Percentiles rank a stretch among this genome's conserved stretches.
These are phyloP conservation scores for Gymnopilus junonius DNA, from an alignment of 768 basidiomycete genomes.

Conservation along the genomic window DNA sequence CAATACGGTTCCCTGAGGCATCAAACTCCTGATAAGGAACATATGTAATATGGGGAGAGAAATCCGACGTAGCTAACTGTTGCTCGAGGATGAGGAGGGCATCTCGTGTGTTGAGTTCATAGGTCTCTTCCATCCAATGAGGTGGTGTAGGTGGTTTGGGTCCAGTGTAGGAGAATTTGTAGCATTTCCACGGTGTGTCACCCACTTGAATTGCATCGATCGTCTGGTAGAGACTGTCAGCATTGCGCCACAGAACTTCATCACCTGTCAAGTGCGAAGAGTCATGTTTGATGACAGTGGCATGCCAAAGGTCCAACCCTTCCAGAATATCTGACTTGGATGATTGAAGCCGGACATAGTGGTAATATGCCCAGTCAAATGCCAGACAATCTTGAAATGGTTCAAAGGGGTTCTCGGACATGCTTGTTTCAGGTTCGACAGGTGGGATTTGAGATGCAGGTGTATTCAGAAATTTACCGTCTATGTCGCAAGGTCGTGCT, in stretches of 20 bases:
- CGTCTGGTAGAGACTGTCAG: conserved; percentile 26
- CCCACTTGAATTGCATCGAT: conserved; percentile 30
- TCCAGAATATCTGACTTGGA: conserved; percentile 22
- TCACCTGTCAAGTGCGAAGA: neutral
- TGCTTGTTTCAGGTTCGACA: neutral
- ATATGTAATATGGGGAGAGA: conserved; percentile 4
- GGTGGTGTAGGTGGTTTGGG: neutral
- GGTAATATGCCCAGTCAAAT: conserved; percentile 34
- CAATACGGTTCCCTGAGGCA: conserved; percentile 13
- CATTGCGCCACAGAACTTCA: conserved; percentile 22
- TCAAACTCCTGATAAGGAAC: conserved; percentile 9
- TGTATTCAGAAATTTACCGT: conserved; percentile 8
- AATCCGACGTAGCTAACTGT: neutral
- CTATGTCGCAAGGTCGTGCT: conserved; percentile 16
- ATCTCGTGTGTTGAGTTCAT: conserved; percentile 26
- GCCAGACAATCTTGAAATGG: conserved; percentile 28
- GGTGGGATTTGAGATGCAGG: neutral
- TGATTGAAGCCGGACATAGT: conserved; percentile 28
- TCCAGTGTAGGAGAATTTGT: neutral
- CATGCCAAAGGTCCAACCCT: conserved; percentile 30
- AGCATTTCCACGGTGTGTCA: conserved; percentile 7
- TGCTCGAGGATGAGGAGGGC: neutral
- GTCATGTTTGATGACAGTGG: conserved; percentile 17
- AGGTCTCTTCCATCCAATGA: conserved; percentile 8
- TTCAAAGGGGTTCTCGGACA: conserved; percentile 23